Base-by-base conservation (phyloP, 768 basidiomycete species). In the Naganishia randhawae region DNA sequence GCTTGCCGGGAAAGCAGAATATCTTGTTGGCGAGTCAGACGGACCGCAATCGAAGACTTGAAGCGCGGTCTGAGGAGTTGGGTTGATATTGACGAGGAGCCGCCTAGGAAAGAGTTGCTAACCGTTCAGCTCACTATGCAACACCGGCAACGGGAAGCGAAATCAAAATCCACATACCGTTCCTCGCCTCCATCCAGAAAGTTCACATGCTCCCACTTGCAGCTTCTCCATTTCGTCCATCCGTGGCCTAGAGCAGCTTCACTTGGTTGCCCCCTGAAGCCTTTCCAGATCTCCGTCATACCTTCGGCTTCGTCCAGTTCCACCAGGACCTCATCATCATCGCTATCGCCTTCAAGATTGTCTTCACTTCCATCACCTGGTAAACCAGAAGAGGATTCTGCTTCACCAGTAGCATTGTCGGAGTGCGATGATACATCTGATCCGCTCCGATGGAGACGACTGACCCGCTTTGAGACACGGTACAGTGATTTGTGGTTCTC, bases 181-280 rank as follows among this genome's bases (percentile, higher is more conserved):
- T 55, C 54, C 6, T 55, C 54, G n/a, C 33, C n/a, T n/a, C n/a
- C 32, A 37, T 22, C 35, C 31, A 19, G 17, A 55, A 35, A 32
- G 9, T 22, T 55, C 16, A 55, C 54, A 32, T 32, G 14, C 22
- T 55, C 54, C 54, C 54, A 55, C 22, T 55, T 55, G 22, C 54
- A 55, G 37, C 54, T 55, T 33, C 54, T 31, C 54, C 54, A 55
- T 35, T 55, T 55, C 54, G 35, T 32, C 54, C 54, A 55, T 14
- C 54, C 54, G 9, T 33, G 33, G 7, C 54, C 54, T 33, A 55
- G n/a, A 1, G 54, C 54, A 55, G 54, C 54, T 35, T 55, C 54
- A 37, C 54, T 55, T 33, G 54, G 54, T 33, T 55, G 54, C 2
- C 54, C 54, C 29, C 19, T 35, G 19, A 37, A 35, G 7, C 33